These are phyloP conservation scores for Limonium bicolor DNA, from an alignment of 148 eudicot species.

Conservation along the genomic window DNA sequence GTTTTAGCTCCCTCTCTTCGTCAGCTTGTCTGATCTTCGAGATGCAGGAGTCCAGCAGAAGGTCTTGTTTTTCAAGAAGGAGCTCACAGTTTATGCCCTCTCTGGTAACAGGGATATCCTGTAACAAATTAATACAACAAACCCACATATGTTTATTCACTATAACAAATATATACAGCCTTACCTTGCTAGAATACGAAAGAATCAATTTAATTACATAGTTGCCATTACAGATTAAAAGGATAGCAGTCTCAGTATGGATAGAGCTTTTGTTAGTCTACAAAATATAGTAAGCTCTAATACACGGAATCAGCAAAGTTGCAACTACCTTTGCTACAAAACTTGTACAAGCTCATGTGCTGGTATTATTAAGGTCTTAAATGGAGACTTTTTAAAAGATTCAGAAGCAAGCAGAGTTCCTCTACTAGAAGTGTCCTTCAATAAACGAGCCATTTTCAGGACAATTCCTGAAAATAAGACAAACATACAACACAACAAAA, in stretches of 20 bases:
- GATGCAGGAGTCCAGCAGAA: conserved; percentile 77
- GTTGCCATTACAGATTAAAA: too few species aligned
- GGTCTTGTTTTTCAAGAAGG: conserved; percentile 41
- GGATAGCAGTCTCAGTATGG: too few species aligned
- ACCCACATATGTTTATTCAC: too few species aligned
- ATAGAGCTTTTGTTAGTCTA: too few species aligned
- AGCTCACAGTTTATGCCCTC: conserved; percentile 49
- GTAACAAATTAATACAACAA: conserved; percentile 9
- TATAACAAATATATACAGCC: too few species aligned
- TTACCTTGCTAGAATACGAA: too few species aligned
- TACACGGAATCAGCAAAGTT: neutral
- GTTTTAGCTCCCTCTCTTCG: conserved; percentile 64
- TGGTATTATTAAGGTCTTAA: conserved; percentile 54
- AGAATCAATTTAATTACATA: too few species aligned
- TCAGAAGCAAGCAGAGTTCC: conserved; percentile 38
- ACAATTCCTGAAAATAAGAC: conserved; percentile 38
- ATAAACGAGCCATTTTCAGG: conserved; percentile 70
- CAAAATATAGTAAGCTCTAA: too few species aligned
- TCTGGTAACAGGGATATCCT: conserved; percentile 67
- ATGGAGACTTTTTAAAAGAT: conserved; percentile 36
- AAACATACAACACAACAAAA: too few species aligned
- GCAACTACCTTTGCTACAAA: conserved; percentile 63
- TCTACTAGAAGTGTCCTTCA: conserved; percentile 33
- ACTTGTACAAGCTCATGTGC: conserved; percentile 74
- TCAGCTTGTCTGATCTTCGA: conserved; percentile 67